A percentile compares a stretch with the other conserved stretches of the same genome.
phyloP scores from a whole-genome alignment of 306 rosid species.

The Luffa aegyptiaca region DNA sequence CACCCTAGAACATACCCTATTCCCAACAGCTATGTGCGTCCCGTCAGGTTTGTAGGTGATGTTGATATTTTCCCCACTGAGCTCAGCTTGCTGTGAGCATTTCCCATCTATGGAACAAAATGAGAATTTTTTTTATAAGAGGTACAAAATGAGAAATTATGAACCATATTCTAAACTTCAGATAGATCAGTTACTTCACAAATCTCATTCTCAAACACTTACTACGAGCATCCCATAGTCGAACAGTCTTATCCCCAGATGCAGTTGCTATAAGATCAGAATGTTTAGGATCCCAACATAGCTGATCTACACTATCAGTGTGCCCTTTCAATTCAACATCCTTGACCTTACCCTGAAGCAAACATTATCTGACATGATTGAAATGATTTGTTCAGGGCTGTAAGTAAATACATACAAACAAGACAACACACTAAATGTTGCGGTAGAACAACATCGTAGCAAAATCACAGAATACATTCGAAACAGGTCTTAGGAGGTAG shows the following conservation, averaged over 20 bases:
- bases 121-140: neutral
- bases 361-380: conserved; percentile 1
- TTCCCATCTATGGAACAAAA: conserved; percentile 62
- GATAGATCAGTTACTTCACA: neutral
- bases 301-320: conserved; percentile 97
- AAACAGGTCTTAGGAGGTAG: neutral
- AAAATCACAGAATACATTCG: neutral
- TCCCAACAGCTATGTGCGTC: conserved; percentile 83
- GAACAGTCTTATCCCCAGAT: conserved; percentile 94
- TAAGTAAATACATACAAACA: neutral
- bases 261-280: conserved; percentile 89
- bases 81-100: conserved; percentile 84
- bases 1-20: conserved; percentile 49
- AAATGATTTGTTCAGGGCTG: conserved; percentile 5
- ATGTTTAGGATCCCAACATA: conserved; percentile 98
- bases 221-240: conserved; percentile 96
- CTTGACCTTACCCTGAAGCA: conserved; percentile 64
- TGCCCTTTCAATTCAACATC: conserved; percentile 94
- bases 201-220: conserved; percentile 23
- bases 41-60: conserved; percentile 98
- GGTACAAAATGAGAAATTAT: conserved; percentile 14
- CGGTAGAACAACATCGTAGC: conserved; percentile 5
- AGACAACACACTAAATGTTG: neutral
- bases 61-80: conserved; percentile 90
- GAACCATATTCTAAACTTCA: conserved; percentile 3